phyloP scores from a whole-genome alignment of 2,329 filamentous ascomycete genomes.

The Anisogramma anomala region DNA sequence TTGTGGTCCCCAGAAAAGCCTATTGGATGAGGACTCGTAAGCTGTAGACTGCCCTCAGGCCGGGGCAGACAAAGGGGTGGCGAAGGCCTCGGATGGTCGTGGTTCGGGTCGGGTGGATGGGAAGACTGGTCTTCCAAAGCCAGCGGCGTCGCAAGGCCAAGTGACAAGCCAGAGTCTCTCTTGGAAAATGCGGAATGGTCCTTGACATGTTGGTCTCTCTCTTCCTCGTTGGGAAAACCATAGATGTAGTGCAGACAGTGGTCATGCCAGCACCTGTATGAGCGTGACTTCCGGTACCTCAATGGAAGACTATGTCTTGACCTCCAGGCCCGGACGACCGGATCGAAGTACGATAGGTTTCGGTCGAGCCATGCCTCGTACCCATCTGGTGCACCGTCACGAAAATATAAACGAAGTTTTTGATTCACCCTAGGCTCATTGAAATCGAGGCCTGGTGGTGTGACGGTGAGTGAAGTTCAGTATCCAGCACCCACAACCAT shows the following conservation, averaged over 20 bases:
- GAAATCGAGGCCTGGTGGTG: conserved; percentile 30
- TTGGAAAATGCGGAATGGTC: conserved; percentile 33
- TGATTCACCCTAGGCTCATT: conserved; percentile 29
- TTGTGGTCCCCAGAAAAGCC: conserved; percentile 28
- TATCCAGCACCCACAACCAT: not conserved
- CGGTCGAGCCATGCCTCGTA: conserved; percentile 42
- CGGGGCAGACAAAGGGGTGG: conserved; percentile 32
- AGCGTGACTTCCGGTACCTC: conserved; percentile 26
- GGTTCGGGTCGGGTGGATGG: conserved; percentile 20
- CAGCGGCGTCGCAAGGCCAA: conserved; percentile 27
- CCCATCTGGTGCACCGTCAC: conserved; percentile 32
- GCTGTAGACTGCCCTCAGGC: conserved; percentile 19
- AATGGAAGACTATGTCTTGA: conserved; percentile 27
- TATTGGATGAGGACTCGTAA: conserved; percentile 26
- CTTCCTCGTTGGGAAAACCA: conserved; percentile 38
- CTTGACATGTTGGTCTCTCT: conserved; percentile 39
- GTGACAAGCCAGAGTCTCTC: conserved; percentile 34
- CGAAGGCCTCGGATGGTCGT: conserved; percentile 25
- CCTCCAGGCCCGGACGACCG: conserved; percentile 31
- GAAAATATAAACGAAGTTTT: conserved; percentile 25
- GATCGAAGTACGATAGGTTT: conserved; percentile 38
- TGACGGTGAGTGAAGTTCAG: conserved; percentile 1
- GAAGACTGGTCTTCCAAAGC: conserved; percentile 25
- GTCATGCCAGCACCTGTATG: conserved; percentile 45
- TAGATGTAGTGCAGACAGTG: conserved; percentile 47